Evolutionary conservation across 768 basidiomycete species (phyloP), one percentile per base, ranked within the genome.

Genomic region (Russula olivacea): DNA sequence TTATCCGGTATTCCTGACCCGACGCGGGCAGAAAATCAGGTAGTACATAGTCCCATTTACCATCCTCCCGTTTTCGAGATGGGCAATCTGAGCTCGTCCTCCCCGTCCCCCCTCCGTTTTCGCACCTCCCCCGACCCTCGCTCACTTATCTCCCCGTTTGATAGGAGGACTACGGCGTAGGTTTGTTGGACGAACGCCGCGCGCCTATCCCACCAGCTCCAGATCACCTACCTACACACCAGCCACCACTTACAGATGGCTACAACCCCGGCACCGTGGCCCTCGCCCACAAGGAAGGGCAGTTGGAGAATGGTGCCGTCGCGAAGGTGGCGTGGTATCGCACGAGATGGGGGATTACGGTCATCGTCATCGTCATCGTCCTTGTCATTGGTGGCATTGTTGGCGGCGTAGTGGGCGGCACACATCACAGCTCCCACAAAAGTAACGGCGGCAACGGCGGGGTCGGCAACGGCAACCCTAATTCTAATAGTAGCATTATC

Each of bases 351-450:
- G 81, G 81, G 9, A 72, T 77, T 9, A 70, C 81, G 43, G 68
- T 72, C 58, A 69, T 81, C 19, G 62, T 71, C 59, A 47, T 82
- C 56, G 66, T 73, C 17, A 71, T 68, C 2, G 32, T 84, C 47
- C 67, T 83, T 30, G 64, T 83, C 55, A 58, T 86, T 49, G 84
- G 73, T 1, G 84, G 78, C 1, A 74, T 81, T 2, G 77, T 86
- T 11, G 85, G 83, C 0, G 85, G 83, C 23, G 83, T 78, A 0
- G 84, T 85, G 1, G 85, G 83, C 23, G 84, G 79, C 12, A 79
- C 78, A 25, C 67, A 43, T 7, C 60, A 65, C 34, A 38, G 47
- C 50, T 40, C 47, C 25, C 4, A 15, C 48, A 48, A 7, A 12
- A 25, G 12, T 21, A 48, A 4, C 12, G 0, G 3, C 5, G 11